Base-by-base conservation (phyloP, 2,329 filamentous ascomycete genomes). In the Aspergillus hiratsukae region DNA sequence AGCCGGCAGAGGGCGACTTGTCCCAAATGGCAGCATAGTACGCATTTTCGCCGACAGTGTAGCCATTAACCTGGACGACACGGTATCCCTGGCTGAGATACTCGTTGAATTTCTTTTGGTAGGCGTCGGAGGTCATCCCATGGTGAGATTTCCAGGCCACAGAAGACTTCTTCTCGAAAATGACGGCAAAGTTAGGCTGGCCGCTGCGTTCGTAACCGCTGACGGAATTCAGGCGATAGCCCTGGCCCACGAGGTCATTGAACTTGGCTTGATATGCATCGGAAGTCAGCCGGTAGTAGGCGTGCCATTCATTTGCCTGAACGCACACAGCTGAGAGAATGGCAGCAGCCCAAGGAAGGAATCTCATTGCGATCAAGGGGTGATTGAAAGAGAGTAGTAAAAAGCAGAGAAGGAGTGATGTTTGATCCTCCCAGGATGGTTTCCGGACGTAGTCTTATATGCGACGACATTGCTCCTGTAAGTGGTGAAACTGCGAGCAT, bases 1-100 rank as follows among this genome's bases (percentile, higher is more conserved):
- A 58, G 41, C 53, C 40, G 0, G 51, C 49, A 1, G 53, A 51
- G 2, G 58, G 51, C 7, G 51, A 52, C 49, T 60, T 60, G 37
- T 60, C 58, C 58, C 58, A 60, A 6, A 60, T 51, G 17, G 56
- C 58, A 6, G 58, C 52, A 25, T 56, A 60, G 25, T 56, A 58
- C 3, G 31, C 51, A 2, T 37, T 51, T 4, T 46, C 51, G 21
- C 37, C 48, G 25, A 60, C 40, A 10, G 49, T 58, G 31, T 60
- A 60, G 11, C 56, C 56, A 11, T 60, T 58, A 3, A 60, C 58
- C 37, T 60, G 58, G 0, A 53, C 50, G n/a, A 60, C 55, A 5
- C 56, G 56, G 29, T 58, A 60, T 27, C 58, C 58, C 6, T 58
- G 31, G 1, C 51, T 51, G 31, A 53, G 49, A 21, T 60, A 58